Percentiles rank a stretch among this genome's conserved stretches.
These are phyloP conservation scores for Naganishia friedmannii DNA, from an alignment of 768 basidiomycete species.

Conservation along the genomic window DNA sequence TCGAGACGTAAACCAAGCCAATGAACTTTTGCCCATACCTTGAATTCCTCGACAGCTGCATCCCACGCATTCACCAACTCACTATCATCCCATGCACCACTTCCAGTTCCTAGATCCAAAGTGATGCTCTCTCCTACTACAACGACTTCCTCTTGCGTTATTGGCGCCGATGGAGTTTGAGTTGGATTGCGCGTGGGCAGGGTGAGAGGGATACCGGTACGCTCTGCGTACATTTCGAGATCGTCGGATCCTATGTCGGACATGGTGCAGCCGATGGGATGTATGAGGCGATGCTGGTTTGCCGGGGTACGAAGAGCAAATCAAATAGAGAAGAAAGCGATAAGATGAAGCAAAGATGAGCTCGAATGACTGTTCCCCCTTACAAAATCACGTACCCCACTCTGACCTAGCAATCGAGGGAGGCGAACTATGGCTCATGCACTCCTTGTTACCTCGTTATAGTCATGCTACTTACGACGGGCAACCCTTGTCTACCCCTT, in stretches of 20 bases:
- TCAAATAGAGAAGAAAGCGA: not conserved
- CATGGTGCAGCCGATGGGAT: not conserved
- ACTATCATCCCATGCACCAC: slow-evolving; percentile 49
- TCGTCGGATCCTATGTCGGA: slow-evolving; percentile 12
- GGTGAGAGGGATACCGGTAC: slow-evolving; percentile 1
- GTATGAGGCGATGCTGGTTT: not conserved
- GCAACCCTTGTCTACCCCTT: not conserved
- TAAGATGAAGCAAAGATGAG: too few species aligned
- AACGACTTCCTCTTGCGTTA: not conserved
- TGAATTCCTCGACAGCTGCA: slow-evolving; percentile 48
- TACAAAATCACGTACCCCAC: not conserved
- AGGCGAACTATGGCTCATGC: not conserved
- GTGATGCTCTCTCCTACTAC: slow-evolving; percentile 3
- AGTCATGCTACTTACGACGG: not conserved
- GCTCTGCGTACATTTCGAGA: slow-evolving; percentile 12
- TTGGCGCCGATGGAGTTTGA: not conserved
- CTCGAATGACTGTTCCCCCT: too few species aligned
- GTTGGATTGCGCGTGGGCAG: not conserved
- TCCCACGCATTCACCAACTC: slow-evolving; percentile 46
- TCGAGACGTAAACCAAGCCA: not conserved
- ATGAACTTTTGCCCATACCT: slow-evolving; percentile 34
- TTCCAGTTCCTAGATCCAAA: slow-evolving; percentile 1
- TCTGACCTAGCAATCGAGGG: slow-evolving; percentile 1
- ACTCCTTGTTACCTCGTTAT: too few species aligned
- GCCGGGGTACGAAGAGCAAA: not conserved